Evolutionary conservation across 2,329 filamentous ascomycete genomes (phyloP).

Genomic region (Penicillium psychrosexuale): DNA sequence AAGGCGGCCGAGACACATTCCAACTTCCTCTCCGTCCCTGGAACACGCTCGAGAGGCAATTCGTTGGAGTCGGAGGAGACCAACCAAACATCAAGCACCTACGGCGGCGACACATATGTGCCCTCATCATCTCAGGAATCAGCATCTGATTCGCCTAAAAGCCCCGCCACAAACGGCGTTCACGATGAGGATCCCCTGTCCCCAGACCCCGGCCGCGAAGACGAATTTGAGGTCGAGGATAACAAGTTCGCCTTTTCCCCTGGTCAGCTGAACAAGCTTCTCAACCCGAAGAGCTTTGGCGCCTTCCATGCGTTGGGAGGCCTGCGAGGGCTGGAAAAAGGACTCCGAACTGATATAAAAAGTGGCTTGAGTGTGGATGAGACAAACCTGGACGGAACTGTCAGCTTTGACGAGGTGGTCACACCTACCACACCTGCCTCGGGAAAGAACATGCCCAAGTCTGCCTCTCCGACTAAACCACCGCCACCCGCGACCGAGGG

Average conservation of each 20-base stretch:
- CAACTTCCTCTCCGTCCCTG: slow-evolving; percentile 63
- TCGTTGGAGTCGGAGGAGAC: slow-evolving; percentile 62
- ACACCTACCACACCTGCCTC: background rate
- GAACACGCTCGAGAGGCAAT: slow-evolving; percentile 60
- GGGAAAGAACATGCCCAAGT: slow-evolving; percentile 27
- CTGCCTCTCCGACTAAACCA: slow-evolving; percentile 20
- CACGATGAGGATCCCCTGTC: slow-evolving; percentile 62
- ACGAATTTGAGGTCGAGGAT: slow-evolving; percentile 63
- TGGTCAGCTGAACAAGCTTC: slow-evolving; percentile 70
- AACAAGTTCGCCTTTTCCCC: slow-evolving; percentile 72
- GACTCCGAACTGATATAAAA: slow-evolving; percentile 62
- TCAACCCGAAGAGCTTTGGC: slow-evolving; percentile 73
- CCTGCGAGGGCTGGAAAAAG: slow-evolving; percentile 68
- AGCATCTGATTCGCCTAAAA: slow-evolving; percentile 42
- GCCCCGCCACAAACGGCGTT: slow-evolving; percentile 56
- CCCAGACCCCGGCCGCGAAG: slow-evolving; percentile 69
- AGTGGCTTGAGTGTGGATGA: slow-evolving; percentile 71
- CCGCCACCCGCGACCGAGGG: slow-evolving; percentile 1
- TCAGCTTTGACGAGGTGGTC: slow-evolving; percentile 64
- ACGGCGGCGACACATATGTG: slow-evolving; percentile 55
- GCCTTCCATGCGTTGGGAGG: slow-evolving; percentile 76
- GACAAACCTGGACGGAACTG: slow-evolving; percentile 56
- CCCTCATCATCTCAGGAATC: slow-evolving; percentile 44
- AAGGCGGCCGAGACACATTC: slow-evolving; percentile 51
- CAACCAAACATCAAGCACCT: slow-evolving; percentile 51